Percentiles rank a stretch among this genome's conserved stretches.
Conservation (phyloP, 1,284 basidiomycete species). For the Cutaneotrichosporon curvatum region DNA sequence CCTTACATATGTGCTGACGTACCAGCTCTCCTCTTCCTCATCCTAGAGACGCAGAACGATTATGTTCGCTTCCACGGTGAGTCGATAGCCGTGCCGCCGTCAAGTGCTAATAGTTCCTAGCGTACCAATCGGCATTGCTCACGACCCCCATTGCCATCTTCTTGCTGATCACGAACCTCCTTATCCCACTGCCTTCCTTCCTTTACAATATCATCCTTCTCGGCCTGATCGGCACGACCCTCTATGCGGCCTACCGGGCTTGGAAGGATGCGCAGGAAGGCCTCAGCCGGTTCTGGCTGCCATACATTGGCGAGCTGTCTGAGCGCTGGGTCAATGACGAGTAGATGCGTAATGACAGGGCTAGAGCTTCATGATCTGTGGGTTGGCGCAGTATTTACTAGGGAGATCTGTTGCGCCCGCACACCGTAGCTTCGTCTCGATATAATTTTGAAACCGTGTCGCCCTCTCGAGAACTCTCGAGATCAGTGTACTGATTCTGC, state of each 20-base stretch:
- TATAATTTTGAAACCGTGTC: no score
- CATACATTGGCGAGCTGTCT: conserved; percentile 62
- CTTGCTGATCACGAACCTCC: conserved; percentile 56
- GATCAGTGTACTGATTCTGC: no score
- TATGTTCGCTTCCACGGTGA: conserved; percentile 71
- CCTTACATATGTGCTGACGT: neutral
- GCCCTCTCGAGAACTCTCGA: no score
- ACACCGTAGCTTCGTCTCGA: no score
- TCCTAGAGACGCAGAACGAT: conserved; percentile 72
- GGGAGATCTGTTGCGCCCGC: no score
- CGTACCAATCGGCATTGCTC: conserved; percentile 70
- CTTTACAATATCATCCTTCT: conserved; percentile 29
- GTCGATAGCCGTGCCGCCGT: conserved; percentile 18
- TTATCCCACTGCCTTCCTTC: conserved; percentile 49
- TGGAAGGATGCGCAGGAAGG: conserved; percentile 59
- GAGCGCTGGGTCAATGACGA: conserved; percentile 67
- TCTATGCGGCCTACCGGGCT: conserved; percentile 51
- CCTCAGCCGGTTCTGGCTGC: conserved; percentile 57
- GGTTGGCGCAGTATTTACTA: no score
- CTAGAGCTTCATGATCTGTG: neutral
- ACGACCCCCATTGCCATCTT: conserved; percentile 61
- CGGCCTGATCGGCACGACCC: conserved; percentile 22
- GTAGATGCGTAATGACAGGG: conserved; percentile 33
- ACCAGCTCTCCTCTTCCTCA: conserved; percentile 59
- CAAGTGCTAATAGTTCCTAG: conserved; percentile 42